Evolutionary conservation across 1,284 basidiomycete genomes (phyloP).

Genomic region (Veloporphyrellus conicus): DNA sequence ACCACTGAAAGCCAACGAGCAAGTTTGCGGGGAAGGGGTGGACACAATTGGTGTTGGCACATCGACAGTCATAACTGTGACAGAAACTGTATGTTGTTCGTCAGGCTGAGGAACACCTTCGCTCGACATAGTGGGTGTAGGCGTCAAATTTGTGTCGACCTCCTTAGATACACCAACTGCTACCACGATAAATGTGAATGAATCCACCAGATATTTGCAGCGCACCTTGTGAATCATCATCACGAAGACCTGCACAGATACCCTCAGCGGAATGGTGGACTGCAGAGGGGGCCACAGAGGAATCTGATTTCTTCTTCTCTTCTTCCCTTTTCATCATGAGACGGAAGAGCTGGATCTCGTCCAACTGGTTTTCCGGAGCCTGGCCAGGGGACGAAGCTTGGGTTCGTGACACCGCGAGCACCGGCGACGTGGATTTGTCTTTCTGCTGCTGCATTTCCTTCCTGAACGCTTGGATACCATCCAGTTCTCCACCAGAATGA

Average conservation of each 20-base stretch:
- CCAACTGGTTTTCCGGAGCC: slow-evolving; percentile 45
- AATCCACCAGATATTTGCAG: neutral
- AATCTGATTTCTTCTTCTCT: slow-evolving; percentile 56
- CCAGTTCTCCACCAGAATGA: slow-evolving; percentile 61
- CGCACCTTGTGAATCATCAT: slow-evolving; percentile 23
- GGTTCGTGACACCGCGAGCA: slow-evolving; percentile 20
- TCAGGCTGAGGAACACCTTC: slow-evolving; percentile 9
- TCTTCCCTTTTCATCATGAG: slow-evolving; percentile 80
- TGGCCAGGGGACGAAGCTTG: slow-evolving; percentile 28
- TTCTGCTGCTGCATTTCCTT: slow-evolving; percentile 83
- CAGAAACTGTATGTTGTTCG: slow-evolving; percentile 9
- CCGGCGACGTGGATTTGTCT: slow-evolving; percentile 40
- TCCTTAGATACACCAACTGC: slow-evolving; percentile 17
- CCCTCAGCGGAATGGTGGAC: slow-evolving; percentile 10
- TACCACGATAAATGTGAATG: slow-evolving; percentile 13
- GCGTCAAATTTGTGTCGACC: slow-evolving; percentile 3
- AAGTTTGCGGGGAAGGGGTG: slow-evolving; percentile 17
- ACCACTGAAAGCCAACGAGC: slow-evolving; percentile 2
- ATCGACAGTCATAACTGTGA: neutral
- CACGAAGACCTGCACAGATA: slow-evolving; percentile 5
- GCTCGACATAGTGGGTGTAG: slow-evolving; percentile 7
- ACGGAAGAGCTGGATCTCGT: slow-evolving; percentile 85
- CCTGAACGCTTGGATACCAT: slow-evolving; percentile 88
- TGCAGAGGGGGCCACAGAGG: slow-evolving; percentile 3
- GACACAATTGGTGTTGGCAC: slow-evolving; percentile 3